These are phyloP conservation scores for Inga laurina DNA, from an alignment of 306 rosid species.

Conservation along the genomic window DNA sequence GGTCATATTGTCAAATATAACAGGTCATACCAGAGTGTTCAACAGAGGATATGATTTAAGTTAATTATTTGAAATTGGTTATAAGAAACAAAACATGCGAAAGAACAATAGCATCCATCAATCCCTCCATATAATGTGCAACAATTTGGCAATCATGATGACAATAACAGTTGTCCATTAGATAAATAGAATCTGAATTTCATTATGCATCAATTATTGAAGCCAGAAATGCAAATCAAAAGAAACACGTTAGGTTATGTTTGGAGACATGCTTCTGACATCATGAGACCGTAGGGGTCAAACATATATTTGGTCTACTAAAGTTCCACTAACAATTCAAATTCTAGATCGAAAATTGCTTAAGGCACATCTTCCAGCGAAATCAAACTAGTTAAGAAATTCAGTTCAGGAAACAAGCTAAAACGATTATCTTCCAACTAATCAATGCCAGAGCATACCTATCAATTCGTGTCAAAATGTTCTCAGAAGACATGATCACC, in stretches of 20 bases:
- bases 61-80: not conserved
- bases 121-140: not conserved
- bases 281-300: conserved; percentile 4
- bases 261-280: conserved; percentile 13
- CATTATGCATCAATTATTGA: conserved; percentile 34
- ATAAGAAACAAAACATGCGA: not conserved
- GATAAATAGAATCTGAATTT: conserved; percentile 18
- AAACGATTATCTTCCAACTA: not conserved
- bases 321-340: not conserved
- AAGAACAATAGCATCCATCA: not conserved
- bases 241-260: conserved; percentile 20
- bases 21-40: not conserved
- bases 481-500: conserved; percentile 96
- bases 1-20: not conserved
- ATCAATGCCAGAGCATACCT: conserved; percentile 53
- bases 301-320: not conserved
- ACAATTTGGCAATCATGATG: conserved; percentile 21
- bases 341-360: not conserved
- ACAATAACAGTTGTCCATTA: conserved; percentile 10
- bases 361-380: not conserved
- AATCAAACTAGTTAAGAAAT: not conserved
- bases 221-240: conserved; percentile 15
- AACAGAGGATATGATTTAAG: not conserved
- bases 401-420: not conserved
- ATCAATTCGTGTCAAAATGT: conserved; percentile 82